Conservation (phyloP, 225 moss, liverwort and hornwort genomes). For the Bryum argenteum region DNA sequence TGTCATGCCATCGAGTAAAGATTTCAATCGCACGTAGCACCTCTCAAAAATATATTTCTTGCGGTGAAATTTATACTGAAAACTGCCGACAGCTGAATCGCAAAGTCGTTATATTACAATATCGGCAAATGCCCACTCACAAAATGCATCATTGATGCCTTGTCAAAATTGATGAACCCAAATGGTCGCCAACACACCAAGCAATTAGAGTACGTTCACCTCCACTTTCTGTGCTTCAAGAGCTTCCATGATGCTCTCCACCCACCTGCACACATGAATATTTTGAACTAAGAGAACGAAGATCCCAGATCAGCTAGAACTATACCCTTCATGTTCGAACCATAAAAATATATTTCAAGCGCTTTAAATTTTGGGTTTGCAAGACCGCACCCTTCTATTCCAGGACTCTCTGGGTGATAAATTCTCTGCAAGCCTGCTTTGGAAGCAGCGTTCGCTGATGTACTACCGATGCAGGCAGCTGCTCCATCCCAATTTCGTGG, state of each 20-base stretch:
- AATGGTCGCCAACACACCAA: background rate
- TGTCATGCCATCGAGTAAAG: background rate
- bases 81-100: background rate
- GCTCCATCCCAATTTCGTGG: slow-evolving; percentile 75
- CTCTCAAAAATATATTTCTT: background rate
- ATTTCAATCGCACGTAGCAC: background rate
- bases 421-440: slow-evolving; percentile 82
- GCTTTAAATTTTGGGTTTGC: background rate
- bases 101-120: slow-evolving; percentile 1
- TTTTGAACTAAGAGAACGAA: no score
- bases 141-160: slow-evolving; percentile 15
- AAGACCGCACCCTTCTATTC: slow-evolving; percentile 79
- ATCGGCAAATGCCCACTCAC: background rate
- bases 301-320: background rate
- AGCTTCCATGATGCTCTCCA: slow-evolving; percentile 85
- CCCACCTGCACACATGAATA: slow-evolving; percentile 66
- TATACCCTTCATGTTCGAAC: background rate
- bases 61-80: background rate
- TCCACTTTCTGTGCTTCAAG: slow-evolving; percentile 45
- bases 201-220: slow-evolving; percentile 28
- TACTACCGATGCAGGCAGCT: slow-evolving; percentile 92
- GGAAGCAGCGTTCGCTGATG: slow-evolving; percentile 82
- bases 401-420: slow-evolving; percentile 85
- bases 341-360: background rate
- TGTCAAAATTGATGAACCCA: slow-evolving; percentile 29